These are phyloP conservation scores for Ceratocystiopsis brevicomis DNA, from an alignment of 2,329 filamentous ascomycete species.

Conservation along the genomic window DNA sequence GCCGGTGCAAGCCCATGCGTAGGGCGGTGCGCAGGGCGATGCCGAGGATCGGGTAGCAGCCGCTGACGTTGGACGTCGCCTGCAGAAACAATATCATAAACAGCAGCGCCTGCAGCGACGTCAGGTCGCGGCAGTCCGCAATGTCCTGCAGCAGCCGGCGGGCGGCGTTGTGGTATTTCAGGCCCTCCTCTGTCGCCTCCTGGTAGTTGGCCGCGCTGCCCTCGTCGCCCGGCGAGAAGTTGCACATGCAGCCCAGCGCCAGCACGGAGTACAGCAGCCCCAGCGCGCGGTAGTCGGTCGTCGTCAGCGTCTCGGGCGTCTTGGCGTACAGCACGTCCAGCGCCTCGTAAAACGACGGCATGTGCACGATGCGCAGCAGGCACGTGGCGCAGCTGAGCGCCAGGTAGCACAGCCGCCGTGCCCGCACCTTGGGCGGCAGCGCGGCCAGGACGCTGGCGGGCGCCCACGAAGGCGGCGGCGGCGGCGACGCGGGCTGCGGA, in stretches of 20 bases:
- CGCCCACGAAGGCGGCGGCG: constrained; percentile 29
- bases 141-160: constrained; percentile 46
- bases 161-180: constrained; percentile 56
- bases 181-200: constrained; percentile 34
- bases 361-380: constrained; percentile 53
- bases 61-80: constrained; percentile 57
- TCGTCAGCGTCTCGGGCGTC: constrained; percentile 39
- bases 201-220: constrained; percentile 29
- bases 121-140: constrained; percentile 53
- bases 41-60: constrained; percentile 64
- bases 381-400: constrained; percentile 38
- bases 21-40: constrained; percentile 60
- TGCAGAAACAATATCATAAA: constrained; percentile 72
- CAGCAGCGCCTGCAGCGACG: constrained; percentile 54
- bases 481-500: constrained; percentile 17
- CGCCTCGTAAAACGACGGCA: constrained; percentile 60
- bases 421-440: constrained; percentile 45
- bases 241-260: constrained; percentile 56
- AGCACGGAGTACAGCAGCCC: constrained; percentile 52
- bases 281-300: constrained; percentile 49
- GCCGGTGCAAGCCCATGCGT: constrained; percentile 59
- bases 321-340: constrained; percentile 63
- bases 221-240: constrained; percentile 34
- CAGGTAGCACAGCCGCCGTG: constrained; percentile 33
- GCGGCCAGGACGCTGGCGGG: constrained; percentile 19